Evolutionary conservation across 805 yeast genomes (phyloP), one percentile per base, ranked within the genome.

Genomic region (Saturnispora sekii): DNA sequence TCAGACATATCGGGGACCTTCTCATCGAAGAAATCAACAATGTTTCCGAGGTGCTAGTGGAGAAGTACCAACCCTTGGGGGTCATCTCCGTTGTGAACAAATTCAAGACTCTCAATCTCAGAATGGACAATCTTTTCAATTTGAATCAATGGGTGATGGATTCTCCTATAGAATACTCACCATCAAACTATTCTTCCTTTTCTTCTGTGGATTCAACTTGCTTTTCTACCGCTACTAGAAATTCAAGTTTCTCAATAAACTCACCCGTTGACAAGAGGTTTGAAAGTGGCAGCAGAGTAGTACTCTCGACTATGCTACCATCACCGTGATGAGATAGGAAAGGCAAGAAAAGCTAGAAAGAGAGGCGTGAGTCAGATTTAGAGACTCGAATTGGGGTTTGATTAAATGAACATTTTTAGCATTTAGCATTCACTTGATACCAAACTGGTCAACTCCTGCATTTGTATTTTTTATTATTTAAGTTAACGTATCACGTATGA

Each of bases 41-140:
- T 46, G 72, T 74, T 18, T 70, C 79, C 2, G 81, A 76, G 46
- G 77, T 74, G 12, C 59, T 76, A 31, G 56, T 68, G 29, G 73
- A 72, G 45, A 76, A 76, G 55, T 72, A 75, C 52, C 65, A 72
- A 32, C 65, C 64, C 29, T 55, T 74, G 41, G 81, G 81, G 1
- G 81, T 76, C 10, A 66, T 73, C n/a, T 70, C 69, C 14, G 77
- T 73, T 15, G 57, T 65, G 28, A 55, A 57, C 29, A 58, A 54
- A 35, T 65, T 62, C 17, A 34, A 29, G 26, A 5, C 26, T 21
- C 26, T 21, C 8, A 21, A 21, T 21, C 26, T 21, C 26, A 21
- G 26, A 21, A 21, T 21, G 26, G 26, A 21, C 26, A 21, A 21
- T 21, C 5, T 21, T 21, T 21, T 21, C 7, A 30, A 42, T 16